Percentiles rank a stretch among this genome's conserved stretches.
phyloP scores from a whole-genome alignment of 2,329 filamentous ascomycete species.

The Remersonia thermophila region DNA sequence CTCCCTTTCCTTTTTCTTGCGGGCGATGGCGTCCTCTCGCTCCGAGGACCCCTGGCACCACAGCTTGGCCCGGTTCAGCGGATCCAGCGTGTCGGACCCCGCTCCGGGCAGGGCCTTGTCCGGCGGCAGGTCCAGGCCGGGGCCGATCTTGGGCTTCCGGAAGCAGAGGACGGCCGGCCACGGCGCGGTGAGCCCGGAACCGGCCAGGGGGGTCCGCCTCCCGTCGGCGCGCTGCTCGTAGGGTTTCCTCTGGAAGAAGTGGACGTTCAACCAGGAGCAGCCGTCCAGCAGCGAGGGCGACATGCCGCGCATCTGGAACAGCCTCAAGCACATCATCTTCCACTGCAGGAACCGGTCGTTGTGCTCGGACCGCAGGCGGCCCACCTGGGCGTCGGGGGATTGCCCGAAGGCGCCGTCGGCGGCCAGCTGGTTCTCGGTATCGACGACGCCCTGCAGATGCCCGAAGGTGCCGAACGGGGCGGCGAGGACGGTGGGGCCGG shows the following conservation, averaged over 20 bases:
- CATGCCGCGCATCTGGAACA: constrained; percentile 39
- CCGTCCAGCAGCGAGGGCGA: constrained; percentile 30
- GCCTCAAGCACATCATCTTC: constrained; percentile 37
- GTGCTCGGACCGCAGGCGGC: constrained; percentile 29
- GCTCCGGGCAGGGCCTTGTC: constrained; percentile 28
- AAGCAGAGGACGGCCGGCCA: constrained; percentile 36
- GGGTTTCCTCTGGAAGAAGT: constrained; percentile 33
- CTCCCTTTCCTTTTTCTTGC: constrained; percentile 40
- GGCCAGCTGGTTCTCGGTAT: constrained; percentile 23
- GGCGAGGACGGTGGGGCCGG: constrained; percentile 36
- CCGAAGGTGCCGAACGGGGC: constrained; percentile 43
- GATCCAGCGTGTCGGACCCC: constrained; percentile 34
- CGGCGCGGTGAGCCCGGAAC: constrained; percentile 30
- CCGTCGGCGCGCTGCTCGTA: constrained; percentile 31
- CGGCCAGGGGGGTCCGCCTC: constrained; percentile 27
- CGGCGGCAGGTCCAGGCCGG: constrained; percentile 20
- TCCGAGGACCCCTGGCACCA: constrained; percentile 36
- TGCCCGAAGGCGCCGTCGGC: constrained; percentile 30
- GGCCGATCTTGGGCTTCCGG: constrained; percentile 21
- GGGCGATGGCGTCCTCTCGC: constrained; percentile 34
- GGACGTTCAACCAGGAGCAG: constrained; percentile 39
- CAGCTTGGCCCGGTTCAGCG: constrained; percentile 33
- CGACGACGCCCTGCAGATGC: constrained; percentile 26
- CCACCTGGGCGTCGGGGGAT: constrained; percentile 40
- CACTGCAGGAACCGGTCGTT: constrained; percentile 33